Evolutionary conservation across 2,329 filamentous ascomycete genomes (phyloP).

Genomic region (Aspergillus spinulosporus): DNA sequence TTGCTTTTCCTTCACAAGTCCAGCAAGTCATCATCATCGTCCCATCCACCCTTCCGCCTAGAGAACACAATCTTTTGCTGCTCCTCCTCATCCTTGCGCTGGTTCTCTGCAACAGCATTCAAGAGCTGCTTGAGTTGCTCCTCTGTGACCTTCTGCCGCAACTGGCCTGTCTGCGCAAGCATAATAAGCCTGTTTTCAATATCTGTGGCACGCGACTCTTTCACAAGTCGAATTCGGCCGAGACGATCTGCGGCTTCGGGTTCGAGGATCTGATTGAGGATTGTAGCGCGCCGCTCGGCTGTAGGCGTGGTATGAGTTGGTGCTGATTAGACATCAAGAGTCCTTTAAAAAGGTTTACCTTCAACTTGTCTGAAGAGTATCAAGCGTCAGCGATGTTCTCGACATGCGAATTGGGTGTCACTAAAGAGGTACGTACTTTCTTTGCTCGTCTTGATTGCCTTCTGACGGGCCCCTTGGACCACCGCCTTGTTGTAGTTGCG

Average conservation of each 20-base stretch:
- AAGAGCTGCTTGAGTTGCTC: conserved; percentile 90
- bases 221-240: conserved; percentile 91
- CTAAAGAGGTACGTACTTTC: conserved; percentile 54
- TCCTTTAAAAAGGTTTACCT: conserved; percentile 19
- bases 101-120: conserved; percentile 76
- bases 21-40: conserved; percentile 64
- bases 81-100: conserved; percentile 57
- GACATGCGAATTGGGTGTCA: neutral
- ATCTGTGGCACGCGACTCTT: conserved; percentile 83
- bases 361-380: conserved; percentile 32
- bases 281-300: conserved; percentile 44
- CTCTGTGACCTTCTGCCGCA: conserved; percentile 85
- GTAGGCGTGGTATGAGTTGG: neutral
- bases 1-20: conserved; percentile 35
- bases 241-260: conserved; percentile 92
- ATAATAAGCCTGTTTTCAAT: conserved; percentile 91
- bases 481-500: conserved; percentile 69
- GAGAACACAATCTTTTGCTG: conserved; percentile 85
- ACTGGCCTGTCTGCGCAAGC: conserved; percentile 83
- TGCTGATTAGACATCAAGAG: conserved; percentile 8
- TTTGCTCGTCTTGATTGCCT: conserved; percentile 61
- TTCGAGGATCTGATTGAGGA: conserved; percentile 90
- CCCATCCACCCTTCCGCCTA: conserved; percentile 78
- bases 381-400: conserved; percentile 1
- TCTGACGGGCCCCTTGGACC: conserved; percentile 51